Conservation (phyloP, 495 filamentous ascomycete genomes). For the Evernia prunastri region DNA sequence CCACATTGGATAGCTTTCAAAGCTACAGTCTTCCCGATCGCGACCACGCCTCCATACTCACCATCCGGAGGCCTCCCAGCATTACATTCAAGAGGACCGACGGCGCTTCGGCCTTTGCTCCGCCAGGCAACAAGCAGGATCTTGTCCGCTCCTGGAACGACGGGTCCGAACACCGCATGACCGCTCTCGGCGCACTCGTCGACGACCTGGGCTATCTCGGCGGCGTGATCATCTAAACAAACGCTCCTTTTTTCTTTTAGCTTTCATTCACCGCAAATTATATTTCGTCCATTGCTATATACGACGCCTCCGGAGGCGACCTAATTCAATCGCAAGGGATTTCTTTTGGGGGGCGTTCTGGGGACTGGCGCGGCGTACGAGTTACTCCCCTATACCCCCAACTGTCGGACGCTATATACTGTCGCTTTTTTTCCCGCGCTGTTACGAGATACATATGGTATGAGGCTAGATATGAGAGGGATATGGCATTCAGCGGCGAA, state of each 20-base stretch:
- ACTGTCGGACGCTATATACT: not conserved
- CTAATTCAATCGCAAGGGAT: not conserved
- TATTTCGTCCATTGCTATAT: not conserved
- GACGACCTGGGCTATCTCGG: conserved; percentile 49
- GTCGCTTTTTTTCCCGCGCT: not conserved
- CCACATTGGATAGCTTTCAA: conserved; percentile 14
- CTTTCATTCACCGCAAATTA: not conserved
- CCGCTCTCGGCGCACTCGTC: conserved; percentile 44
- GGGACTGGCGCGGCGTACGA: too few species aligned
- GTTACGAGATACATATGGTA: not conserved
- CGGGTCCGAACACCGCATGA: conserved; percentile 29
- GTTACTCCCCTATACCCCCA: not conserved
- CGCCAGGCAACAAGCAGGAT: conserved; percentile 12
- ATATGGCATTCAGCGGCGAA: too few species aligned
- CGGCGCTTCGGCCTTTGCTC: not conserved
- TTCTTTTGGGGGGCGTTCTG: not conserved
- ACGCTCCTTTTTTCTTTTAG: not conserved
- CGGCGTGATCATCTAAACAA: conserved; percentile 37
- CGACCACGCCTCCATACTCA: conserved; percentile 24
- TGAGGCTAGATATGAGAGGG: not conserved
- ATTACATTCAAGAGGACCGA: conserved; percentile 2
- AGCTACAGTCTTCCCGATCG: conserved; percentile 24
- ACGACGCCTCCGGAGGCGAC: not conserved
- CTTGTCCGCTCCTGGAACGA: conserved; percentile 31
- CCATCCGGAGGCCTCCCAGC: conserved; percentile 22